Base-by-base conservation (phyloP, 2,329 filamentous ascomycete species). In the Fusarium floridanum region DNA sequence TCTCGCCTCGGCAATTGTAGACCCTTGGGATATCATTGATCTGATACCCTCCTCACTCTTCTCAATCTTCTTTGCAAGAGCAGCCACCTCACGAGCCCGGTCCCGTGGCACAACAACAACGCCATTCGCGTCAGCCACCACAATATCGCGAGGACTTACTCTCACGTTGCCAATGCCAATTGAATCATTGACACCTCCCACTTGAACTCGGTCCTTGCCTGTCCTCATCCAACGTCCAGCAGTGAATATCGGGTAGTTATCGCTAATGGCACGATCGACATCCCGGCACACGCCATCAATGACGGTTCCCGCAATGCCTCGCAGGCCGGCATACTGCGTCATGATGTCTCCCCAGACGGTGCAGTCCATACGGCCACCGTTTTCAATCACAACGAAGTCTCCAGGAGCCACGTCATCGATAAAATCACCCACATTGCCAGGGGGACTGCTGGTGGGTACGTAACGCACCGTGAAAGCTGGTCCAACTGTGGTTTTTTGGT, bases 311-410 rank as follows among this genome's bases (percentile, higher is more conserved):
- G 78, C 76, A 64, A 81, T 77, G 6, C 45, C 45, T 24, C 75
- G 75, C 2, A 81, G 36, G 5, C 80, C 78, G 4, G 81, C 79
- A 20, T 82, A 82, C 64, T 82, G 80, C 0, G 81, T 82, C 80
- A 82, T 82, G 2, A 82, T 82, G 63, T 82, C 81, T 2, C 81
- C 81, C 81, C 81, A 82, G 5, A 82, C 79, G 3, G 81, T 82
- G 17, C 81, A 82, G 36, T 82, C 80, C 0, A 74, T 82, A 37
- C 81, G 80, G 16, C 80, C 79, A 4, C 76, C 73, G 12, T 82
- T 82, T 56, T 82, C 80, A 36, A 82, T 82, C 1, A 82, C 80
- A 0, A 82, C 75, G 0, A 82, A 56, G 61, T 82, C 80, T 1
- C 80, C 77, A 10, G 61, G 34, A 6, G 79, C 79, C 22, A 53